Evolutionary conservation across 129 eudicot genomes (phyloP).

Genomic region (Centaurea solstitialis): DNA sequence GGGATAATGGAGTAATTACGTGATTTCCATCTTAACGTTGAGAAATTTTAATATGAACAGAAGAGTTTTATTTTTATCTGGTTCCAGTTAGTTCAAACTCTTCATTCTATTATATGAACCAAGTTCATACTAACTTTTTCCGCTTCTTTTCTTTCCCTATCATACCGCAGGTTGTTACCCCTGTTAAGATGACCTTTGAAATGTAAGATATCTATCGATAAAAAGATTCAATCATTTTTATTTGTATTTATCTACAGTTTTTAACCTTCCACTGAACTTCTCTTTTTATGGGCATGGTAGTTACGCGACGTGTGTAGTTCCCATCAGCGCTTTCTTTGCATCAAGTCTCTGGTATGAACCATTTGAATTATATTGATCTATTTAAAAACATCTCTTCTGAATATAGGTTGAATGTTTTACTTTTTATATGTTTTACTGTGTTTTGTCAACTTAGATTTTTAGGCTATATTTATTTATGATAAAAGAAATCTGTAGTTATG

Average conservation of each 20-base stretch:
- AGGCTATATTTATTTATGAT: not conserved
- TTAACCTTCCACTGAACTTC: not conserved
- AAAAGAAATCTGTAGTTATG: not conserved
- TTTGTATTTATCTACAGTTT: not conserved
- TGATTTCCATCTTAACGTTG: constrained; percentile 2
- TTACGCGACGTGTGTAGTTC: constrained; percentile 89
- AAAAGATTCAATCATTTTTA: not conserved
- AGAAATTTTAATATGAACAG: not conserved
- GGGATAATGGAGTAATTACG: not conserved
- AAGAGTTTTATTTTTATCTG: constrained; percentile 5
- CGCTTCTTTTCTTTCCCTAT: constrained; percentile 15
- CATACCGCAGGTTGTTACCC: constrained; percentile 78
- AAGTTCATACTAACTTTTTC: constrained; percentile 4
- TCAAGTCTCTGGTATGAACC: constrained; percentile 88
- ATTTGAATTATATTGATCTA: not conserved
- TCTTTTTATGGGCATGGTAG: constrained; percentile 44
- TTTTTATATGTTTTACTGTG: not conserved
- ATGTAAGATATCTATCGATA: constrained; percentile 54
- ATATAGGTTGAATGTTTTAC: not conserved
- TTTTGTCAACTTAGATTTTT: not conserved
- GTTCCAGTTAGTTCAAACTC: not conserved
- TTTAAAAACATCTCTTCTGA: constrained; percentile 6
- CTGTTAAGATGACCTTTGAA: constrained; percentile 94
- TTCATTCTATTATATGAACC: not conserved
- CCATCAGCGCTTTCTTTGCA: constrained; percentile 98